Evolutionary conservation across 2,329 filamentous ascomycete species (phyloP), one percentile per base, ranked within the genome.

Genomic region (Cladosporium sp.): DNA sequence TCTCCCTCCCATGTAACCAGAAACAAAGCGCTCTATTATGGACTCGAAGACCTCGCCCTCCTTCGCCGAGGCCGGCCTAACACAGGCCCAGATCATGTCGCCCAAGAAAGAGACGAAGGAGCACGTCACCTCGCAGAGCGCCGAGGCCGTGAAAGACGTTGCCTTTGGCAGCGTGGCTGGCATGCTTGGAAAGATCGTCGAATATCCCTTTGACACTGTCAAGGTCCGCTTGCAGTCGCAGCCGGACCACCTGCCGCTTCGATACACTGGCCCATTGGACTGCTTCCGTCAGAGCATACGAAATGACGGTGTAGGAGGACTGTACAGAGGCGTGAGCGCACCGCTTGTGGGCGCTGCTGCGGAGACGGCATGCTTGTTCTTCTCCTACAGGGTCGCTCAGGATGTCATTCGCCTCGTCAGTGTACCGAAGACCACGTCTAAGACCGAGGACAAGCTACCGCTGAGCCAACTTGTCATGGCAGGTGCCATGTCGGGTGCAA

Each of bases 171-270:
- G 92, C 54, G 82, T 91, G 72, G 91, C 92, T 52, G 93, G 93
- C 56, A 82, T 95, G 55, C 84, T 89, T 34, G 92, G 92, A 57
- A 98, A 97, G 75, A 89, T 92, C 69, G 92, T 98, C 66, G 93
- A 98, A 70, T 98, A 96, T 69, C 93, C 93, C 19, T 98, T 98
- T 72, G 93, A 98, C 72, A 98, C 93, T 0, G 85, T 98, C 70
- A 98, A 98, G 74, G 93, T 98, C 55, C 87, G 93, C 38, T 81
- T 98, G 9, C 93, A 98, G 70, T 93, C 92, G n/a, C 92, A 97
- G 70, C 88, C 90, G 33, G 86, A 92, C 69, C 82, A 86, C 63
- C 77, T 89, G 2, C 90, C 89, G 13, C 80, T 91, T 16, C 84
- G 81, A 55, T 97, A 96, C 70, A 83, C 75, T 5, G 93, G 93